Percentiles rank a stretch among this genome's conserved stretches.
Evolutionary conservation across 176 grass and related monocot genomes (phyloP).

Genomic region (Echinochloa phyllopogon): DNA sequence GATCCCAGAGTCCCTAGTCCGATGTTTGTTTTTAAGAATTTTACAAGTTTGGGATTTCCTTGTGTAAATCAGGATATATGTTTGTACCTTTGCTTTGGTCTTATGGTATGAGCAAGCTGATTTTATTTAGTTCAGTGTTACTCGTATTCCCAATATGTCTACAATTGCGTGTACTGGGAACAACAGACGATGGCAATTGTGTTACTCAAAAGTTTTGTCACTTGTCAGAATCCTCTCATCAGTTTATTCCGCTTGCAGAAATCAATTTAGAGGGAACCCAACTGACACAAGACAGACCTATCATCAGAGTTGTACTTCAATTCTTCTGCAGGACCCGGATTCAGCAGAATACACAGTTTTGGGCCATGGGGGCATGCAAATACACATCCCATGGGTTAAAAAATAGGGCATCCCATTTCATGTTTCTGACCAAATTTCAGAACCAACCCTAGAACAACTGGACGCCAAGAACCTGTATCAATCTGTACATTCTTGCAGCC

Average conservation of each 20-base stretch:
- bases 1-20: neutral
- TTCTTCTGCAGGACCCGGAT: neutral
- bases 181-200: neutral
- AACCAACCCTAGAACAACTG: slow-evolving; percentile 39
- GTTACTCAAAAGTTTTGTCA: neutral
- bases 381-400: slow-evolving; percentile 11
- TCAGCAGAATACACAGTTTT: slow-evolving; percentile 35
- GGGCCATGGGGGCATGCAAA: neutral
- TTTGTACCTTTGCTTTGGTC: slow-evolving; percentile 43
- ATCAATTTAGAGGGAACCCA: slow-evolving; percentile 3
- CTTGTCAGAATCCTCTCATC: neutral
- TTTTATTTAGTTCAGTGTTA: neutral
- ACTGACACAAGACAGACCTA: neutral
- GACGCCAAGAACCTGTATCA: slow-evolving; percentile 39
- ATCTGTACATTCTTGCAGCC: slow-evolving; percentile 49
- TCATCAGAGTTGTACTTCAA: neutral
- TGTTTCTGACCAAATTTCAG: slow-evolving; percentile 47
- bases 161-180: slow-evolving; percentile 22
- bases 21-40: slow-evolving; percentile 30
- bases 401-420: slow-evolving; percentile 14
- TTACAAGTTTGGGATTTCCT: slow-evolving; percentile 20
- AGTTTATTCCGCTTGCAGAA: slow-evolving; percentile 13
- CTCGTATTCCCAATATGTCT: neutral
- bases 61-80: slow-evolving; percentile 36
- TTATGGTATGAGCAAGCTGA: slow-evolving; percentile 41